Evolutionary conservation across 345 rosid species (phyloP), one percentile per base, ranked within the genome.

Genomic region (Populus pruinosa): DNA sequence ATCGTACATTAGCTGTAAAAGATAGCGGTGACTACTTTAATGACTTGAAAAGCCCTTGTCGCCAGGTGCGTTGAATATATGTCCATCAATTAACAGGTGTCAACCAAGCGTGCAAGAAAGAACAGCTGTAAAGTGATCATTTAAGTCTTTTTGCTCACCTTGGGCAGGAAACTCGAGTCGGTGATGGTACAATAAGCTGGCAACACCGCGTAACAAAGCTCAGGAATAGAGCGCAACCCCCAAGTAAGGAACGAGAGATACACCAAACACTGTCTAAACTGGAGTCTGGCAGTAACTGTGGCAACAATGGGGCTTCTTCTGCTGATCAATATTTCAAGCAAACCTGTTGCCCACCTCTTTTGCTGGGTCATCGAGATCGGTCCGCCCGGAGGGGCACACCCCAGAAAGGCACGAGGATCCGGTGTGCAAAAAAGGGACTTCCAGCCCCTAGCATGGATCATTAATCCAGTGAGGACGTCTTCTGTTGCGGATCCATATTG

Each of bases 101-200:
- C 36, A 33, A 33, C 36, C 5, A 0, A 33, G 36, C 5, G 36
- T 5, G 5, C 36, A 33, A 5, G 36, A 33, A 33, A 33, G 36
- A 33, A 33, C 36, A 33, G 36, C 36, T 4, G 23, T 53, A 53
- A 53, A 7, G 23, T n/a, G 59, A 53, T 14, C 18, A 1, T 10
- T 21, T 47, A 16, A 0, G 12, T 13, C 3, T 31, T 47, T 56
- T 18, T 1, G 31, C 75, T 77, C 8, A 90, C 92, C 91, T 85
- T 84, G 10, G 98, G 97, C 74, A 92, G 78, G 77, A 94, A 94
- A 74, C 78, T 67, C 5, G 91, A 77, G 77, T 86, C 71, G 78
- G 86, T 74, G 82, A 92, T 83, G 87, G 90, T 77, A 38, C 90
- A 88, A 70, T 88, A 91, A 39, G 94, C 88, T 16, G 97, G 91